Evolutionary conservation across 2,329 filamentous ascomycete genomes (phyloP).

Genomic region (Epichloe sibirici): DNA sequence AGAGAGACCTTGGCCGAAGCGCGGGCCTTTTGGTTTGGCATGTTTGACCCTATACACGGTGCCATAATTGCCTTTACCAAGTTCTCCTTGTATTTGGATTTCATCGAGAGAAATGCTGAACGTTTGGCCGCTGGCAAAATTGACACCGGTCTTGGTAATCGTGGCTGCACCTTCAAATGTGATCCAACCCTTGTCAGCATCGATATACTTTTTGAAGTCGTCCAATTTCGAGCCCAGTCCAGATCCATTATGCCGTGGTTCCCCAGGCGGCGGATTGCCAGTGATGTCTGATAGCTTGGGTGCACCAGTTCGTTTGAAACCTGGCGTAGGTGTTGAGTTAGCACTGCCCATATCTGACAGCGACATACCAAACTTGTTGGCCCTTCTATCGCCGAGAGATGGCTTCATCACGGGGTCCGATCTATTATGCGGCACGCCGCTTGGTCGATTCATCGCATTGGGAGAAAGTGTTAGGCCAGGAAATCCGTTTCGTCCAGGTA

Average conservation of each 20-base stretch:
- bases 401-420: constrained; percentile 42
- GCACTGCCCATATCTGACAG: constrained; percentile 39
- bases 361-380: constrained; percentile 41
- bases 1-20: constrained; percentile 47
- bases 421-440: constrained; percentile 35
- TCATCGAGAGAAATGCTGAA: constrained; percentile 95
- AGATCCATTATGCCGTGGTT: constrained; percentile 21
- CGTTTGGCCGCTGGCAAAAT: constrained; percentile 79
- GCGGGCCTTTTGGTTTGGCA: constrained; percentile 48
- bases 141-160: constrained; percentile 78
- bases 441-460: constrained; percentile 28
- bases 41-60: constrained; percentile 96
- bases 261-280: constrained; percentile 10
- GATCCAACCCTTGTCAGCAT: constrained; percentile 80
- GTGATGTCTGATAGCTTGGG: constrained; percentile 33
- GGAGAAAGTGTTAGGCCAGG: constrained; percentile 31
- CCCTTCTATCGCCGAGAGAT: constrained; percentile 55
- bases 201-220: constrained; percentile 67
- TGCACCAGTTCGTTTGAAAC: constrained; percentile 21
- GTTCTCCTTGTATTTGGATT: constrained; percentile 81
- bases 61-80: constrained; percentile 96
- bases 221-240: constrained; percentile 38
- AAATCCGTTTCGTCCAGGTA: constrained; percentile 29
- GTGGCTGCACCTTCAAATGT: constrained; percentile 89
- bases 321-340: constrained; percentile 12